phyloP scores from a whole-genome alignment of 2,329 filamentous ascomycete genomes.

The Stagonosporopsis rhizophila region DNA sequence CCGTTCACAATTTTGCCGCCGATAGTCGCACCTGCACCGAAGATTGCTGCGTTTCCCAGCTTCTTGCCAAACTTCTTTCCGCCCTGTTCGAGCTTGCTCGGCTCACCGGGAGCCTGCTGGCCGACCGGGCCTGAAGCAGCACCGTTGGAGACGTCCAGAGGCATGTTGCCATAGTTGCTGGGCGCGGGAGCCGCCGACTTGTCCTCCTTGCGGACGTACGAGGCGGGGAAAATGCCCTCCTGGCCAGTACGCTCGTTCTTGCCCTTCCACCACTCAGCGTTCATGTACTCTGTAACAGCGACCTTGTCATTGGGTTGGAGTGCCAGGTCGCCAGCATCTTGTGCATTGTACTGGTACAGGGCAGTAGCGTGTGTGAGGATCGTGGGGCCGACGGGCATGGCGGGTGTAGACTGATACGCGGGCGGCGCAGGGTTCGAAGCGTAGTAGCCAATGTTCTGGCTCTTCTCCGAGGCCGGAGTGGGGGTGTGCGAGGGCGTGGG shows the following conservation, averaged over 20 bases:
- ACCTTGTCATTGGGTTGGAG: slow-evolving; percentile 83
- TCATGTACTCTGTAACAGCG: slow-evolving; percentile 89
- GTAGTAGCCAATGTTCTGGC: slow-evolving; percentile 54
- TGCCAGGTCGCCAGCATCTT: slow-evolving; percentile 81
- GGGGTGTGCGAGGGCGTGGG: slow-evolving; percentile 26
- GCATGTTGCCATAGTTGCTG: slow-evolving; percentile 74
- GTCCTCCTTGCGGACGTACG: slow-evolving; percentile 78
- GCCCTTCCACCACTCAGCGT: slow-evolving; percentile 96
- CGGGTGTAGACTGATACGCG: slow-evolving; percentile 55
- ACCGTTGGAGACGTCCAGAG: slow-evolving; percentile 75
- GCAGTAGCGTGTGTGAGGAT: slow-evolving; percentile 78
- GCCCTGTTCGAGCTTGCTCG: slow-evolving; percentile 72
- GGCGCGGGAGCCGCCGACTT: slow-evolving; percentile 58
- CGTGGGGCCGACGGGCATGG: slow-evolving; percentile 57
- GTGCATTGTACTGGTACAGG: slow-evolving; percentile 81
- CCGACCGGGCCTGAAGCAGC: slow-evolving; percentile 38
- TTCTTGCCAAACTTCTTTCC: slow-evolving; percentile 99
- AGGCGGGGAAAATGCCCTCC: slow-evolving; percentile 95
- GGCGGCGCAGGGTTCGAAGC: slow-evolving; percentile 50
- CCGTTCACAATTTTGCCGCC: slow-evolving; percentile 78
- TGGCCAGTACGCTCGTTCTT: slow-evolving; percentile 80
- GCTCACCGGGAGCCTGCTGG: slow-evolving; percentile 51
- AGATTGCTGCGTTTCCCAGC: slow-evolving; percentile 83
- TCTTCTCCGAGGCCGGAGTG: slow-evolving; percentile 41
- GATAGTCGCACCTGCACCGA: slow-evolving; percentile 90